Conservation (phyloP, 495 filamentous ascomycete genomes). For the Trichocladium uniseriatum region DNA sequence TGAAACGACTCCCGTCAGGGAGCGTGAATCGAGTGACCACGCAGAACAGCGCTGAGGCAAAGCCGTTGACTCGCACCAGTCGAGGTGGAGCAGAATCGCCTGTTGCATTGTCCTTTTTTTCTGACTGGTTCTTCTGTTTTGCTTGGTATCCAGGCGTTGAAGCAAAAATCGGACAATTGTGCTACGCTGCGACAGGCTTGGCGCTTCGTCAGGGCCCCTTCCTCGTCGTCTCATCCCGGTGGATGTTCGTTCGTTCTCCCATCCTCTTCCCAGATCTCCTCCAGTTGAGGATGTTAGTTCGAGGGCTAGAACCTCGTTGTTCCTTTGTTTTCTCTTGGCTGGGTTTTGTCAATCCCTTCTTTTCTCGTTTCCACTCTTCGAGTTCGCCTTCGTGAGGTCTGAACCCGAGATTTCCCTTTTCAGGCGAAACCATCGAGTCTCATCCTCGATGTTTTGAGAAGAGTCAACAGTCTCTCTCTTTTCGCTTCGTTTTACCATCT, state of each 20-base stretch:
- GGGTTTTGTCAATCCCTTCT: conserved; percentile 1
- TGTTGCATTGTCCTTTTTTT: conserved; percentile 5
- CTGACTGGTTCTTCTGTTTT: background rate
- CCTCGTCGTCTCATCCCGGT: no score
- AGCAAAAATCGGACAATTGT: no score
- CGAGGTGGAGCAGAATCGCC: conserved; percentile 5
- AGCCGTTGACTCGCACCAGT: conserved; percentile 11
- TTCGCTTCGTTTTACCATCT: conserved; percentile 15
- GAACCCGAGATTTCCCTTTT: background rate
- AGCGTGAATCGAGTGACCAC: conserved; percentile 22
- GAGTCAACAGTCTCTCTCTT: conserved; percentile 13
- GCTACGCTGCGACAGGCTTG: no score
- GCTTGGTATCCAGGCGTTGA: no score
- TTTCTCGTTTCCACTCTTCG: conserved; percentile 7
- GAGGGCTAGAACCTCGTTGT: conserved; percentile 9
- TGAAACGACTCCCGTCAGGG: conserved; percentile 36
- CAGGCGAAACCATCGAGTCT: background rate
- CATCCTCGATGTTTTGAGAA: conserved; percentile 11
- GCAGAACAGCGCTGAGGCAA: conserved; percentile 14
- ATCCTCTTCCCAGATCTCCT: conserved; percentile 1
- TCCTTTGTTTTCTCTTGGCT: no score
- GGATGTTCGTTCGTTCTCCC: conserved; percentile 2
- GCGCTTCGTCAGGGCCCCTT: no score
- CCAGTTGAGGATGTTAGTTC: no score
- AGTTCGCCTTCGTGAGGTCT: conserved; percentile 5